Evolutionary conservation across 2,329 filamentous ascomycete genomes (phyloP), one percentile per base, ranked within the genome.

Genomic region (Onygena corvina): DNA sequence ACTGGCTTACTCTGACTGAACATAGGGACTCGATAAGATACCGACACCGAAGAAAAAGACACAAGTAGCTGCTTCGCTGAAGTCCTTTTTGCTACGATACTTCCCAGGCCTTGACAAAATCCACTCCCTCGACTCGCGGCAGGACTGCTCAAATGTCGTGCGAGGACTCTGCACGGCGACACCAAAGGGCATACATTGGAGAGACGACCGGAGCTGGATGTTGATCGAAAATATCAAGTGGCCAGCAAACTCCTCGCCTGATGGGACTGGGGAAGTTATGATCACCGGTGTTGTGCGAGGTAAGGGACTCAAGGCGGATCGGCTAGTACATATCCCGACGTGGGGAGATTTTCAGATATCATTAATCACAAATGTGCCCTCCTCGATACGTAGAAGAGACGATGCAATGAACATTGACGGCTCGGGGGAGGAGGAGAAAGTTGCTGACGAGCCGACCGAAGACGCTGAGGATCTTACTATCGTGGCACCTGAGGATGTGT

Each of bases 131-230:
- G 88, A 94, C 62, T 90, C 79, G 54, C 77, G 86, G 61, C 88
- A 94, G 62, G 92, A 98, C 64, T 90, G 86, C 63, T 79, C 87
- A 47, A 96, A 95, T 63, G 72, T 94, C 31, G 84, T 96, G 67
- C 79, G 93, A 47, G 90, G 88, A 23, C 71, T 98, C 12, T 98
- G 92, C 73, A 94, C 82, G 55, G 87, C 84, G 30, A 88, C 84
- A 36, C 90, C 92, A 8, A 96, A 94, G 70, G 92, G 92, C 0
- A 79, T 98, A n/a, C 74, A 83, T 54, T 98, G 92, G 92, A 80
- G 92, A 58, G 92, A 98, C 47, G 87, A 94, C 56, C 78, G 92
- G 57, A 94, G 88, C 59, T 98, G 92, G 86, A 86, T 98, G 83
- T 71, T 94, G 50, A 79, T 90, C 3, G 92, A 98, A 56, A 77